A percentile compares a stretch with the other conserved stretches of the same genome.
These are phyloP conservation scores for Globisporangium takayamanum DNA, from an alignment of 352 stramenopile genomes.

Conservation along the genomic window DNA sequence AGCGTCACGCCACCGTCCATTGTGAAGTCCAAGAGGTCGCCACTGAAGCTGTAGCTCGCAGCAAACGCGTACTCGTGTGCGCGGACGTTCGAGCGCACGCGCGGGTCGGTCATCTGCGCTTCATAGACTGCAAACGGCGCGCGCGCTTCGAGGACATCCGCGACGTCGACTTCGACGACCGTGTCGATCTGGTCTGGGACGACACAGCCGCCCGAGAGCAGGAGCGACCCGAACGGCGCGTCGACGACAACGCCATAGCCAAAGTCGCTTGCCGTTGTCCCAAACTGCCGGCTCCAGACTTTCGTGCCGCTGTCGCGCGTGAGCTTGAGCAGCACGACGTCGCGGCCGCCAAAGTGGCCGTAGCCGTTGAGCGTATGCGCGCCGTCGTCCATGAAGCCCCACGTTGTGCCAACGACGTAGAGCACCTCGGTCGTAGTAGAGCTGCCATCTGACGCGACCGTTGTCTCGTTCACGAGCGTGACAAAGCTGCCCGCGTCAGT, in stretches of 20 bases:
- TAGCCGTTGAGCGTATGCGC: constrained; percentile 66
- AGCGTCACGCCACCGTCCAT: constrained; percentile 68
- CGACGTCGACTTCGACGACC: constrained; percentile 38
- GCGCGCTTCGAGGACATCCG: constrained; percentile 31
- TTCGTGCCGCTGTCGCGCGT: constrained; percentile 34
- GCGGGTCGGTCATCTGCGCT: constrained; percentile 44
- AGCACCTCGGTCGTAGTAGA: constrained; percentile 23
- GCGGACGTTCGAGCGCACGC: constrained; percentile 16
- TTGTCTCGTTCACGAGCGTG: constrained; percentile 42
- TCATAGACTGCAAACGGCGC: constrained; percentile 37
- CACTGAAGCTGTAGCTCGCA: constrained; percentile 37
- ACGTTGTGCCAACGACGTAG: constrained; percentile 62
- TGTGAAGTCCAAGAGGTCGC: constrained; percentile 60
- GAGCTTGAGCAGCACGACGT: constrained; percentile 64
- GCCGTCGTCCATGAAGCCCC: constrained; percentile 64
- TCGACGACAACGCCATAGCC: constrained; percentile 47
- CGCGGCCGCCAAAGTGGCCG: constrained; percentile 55
- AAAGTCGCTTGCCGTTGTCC: constrained; percentile 54
- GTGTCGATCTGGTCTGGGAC: constrained; percentile 33
- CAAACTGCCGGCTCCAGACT: constrained; percentile 69
- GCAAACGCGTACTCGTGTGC: constrained; percentile 45
- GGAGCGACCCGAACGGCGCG: constrained; percentile 35
- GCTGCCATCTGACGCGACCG: background rate
- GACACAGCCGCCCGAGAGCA: constrained; percentile 42
- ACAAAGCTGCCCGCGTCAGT: constrained; percentile 50